Evolutionary conservation across 1,284 basidiomycete species (phyloP).

Genomic region (Wallemia hederae): DNA sequence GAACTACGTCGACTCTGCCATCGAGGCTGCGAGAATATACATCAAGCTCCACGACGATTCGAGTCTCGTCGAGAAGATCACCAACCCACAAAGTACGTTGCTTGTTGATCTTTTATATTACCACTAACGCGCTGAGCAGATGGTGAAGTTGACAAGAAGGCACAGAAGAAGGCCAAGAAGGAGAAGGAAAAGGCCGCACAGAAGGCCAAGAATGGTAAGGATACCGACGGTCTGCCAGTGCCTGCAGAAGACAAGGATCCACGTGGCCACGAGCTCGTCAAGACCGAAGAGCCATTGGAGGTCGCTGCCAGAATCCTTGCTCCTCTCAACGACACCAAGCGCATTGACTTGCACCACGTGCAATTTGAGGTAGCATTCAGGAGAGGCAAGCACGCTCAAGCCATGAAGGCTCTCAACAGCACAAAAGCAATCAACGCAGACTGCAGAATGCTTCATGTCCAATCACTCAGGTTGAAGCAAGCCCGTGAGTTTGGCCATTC

Average conservation of each 20-base stretch:
- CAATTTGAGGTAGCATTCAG: slow-evolving; percentile 61
- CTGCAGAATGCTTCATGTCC: not conserved
- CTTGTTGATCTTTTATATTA: not conserved
- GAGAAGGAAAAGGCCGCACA: slow-evolving; percentile 33
- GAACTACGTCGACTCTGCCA: slow-evolving; percentile 41
- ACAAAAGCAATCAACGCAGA: not conserved
- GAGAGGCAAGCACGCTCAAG: not conserved
- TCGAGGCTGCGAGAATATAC: slow-evolving; percentile 47
- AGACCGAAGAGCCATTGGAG: slow-evolving; percentile 37
- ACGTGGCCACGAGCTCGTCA: slow-evolving; percentile 39
- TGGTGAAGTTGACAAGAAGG: slow-evolving; percentile 37
- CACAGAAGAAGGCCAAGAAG: slow-evolving; percentile 69
- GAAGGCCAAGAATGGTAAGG: slow-evolving; percentile 41
- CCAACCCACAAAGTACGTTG: slow-evolving; percentile 14
- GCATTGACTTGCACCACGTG: slow-evolving; percentile 24
- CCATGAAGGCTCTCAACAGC: not conserved
- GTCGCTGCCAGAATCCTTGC: slow-evolving; percentile 40
- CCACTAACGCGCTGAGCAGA: slow-evolving; percentile 14
- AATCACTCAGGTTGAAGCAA: not conserved
- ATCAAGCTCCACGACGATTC: slow-evolving; percentile 45
- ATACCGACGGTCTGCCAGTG: slow-evolving; percentile 26
- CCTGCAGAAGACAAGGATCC: slow-evolving; percentile 51
- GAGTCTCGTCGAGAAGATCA: slow-evolving; percentile 17
- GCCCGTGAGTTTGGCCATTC: not conserved
- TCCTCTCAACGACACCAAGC: slow-evolving; percentile 25